These are phyloP conservation scores for Triangularia verruculosa DNA, from an alignment of 2,329 filamentous ascomycete species.

Conservation along the genomic window DNA sequence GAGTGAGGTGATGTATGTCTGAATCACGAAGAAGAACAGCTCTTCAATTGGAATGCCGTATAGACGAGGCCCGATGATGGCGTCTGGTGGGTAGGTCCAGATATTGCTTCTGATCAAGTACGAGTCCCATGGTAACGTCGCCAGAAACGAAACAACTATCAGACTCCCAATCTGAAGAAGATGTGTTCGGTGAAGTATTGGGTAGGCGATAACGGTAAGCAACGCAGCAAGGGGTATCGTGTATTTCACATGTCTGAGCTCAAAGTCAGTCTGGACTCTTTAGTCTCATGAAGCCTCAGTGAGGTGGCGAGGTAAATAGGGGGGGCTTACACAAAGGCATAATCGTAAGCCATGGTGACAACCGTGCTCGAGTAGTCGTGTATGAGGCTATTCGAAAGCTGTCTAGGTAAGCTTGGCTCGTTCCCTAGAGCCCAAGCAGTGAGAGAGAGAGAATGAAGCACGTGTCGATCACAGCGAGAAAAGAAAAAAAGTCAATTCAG, in stretches of 20 bases:
- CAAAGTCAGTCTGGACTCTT: background rate
- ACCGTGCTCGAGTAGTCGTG: background rate
- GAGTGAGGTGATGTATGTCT: slow-evolving; percentile 70
- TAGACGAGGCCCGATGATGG: slow-evolving; percentile 60
- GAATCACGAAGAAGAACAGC: slow-evolving; percentile 73
- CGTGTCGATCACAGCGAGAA: background rate
- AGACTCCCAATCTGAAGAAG: slow-evolving; percentile 61
- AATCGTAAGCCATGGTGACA: slow-evolving; percentile 27
- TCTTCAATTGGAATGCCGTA: slow-evolving; percentile 68
- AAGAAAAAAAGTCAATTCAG: background rate
- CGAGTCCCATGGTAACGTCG: slow-evolving; percentile 74
- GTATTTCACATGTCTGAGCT: slow-evolving; percentile 59
- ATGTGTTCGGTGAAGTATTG: slow-evolving; percentile 61
- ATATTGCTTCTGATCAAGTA: slow-evolving; percentile 66
- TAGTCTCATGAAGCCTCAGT: background rate
- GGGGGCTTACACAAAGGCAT: slow-evolving; percentile 26
- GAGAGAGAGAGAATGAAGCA: background rate
- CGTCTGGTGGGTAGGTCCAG: slow-evolving; percentile 68
- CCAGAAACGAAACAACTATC: slow-evolving; percentile 59
- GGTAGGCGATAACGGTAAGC: slow-evolving; percentile 58
- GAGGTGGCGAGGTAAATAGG: background rate
- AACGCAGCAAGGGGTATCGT: slow-evolving; percentile 61
- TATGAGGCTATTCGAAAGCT: background rate
- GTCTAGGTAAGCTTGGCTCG: background rate
- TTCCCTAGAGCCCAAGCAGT: background rate